Evolutionary conservation across 1,139 yeast species (phyloP), one percentile per base, ranked within the genome.

Genomic region (Geotrichum fermentans): DNA sequence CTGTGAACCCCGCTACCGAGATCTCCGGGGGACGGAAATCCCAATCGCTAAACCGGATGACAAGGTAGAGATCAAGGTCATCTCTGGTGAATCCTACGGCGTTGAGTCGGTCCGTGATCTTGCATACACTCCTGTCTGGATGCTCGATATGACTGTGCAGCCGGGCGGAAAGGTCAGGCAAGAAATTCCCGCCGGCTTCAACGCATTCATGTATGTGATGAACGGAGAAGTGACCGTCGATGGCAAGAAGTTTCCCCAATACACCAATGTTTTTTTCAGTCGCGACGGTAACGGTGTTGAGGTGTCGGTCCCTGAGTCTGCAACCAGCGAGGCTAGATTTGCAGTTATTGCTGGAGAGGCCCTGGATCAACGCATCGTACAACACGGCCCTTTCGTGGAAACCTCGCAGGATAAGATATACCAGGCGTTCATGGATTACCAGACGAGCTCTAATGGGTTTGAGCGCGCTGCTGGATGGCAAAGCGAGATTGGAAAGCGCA

Each of bases 311-410:
- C 59, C 59, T 14, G 64, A 61, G 30, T 48, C 52, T 8, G 56
- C 54, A 33, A 47, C 57, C 17, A 62, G 68, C 28, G 70, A 67
- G 13, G 67, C 80, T 2, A 77, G 78, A 55, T 80, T 89, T 58
- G 79, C 85, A 3, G 59, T 89, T 29, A 71, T 88, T 54, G 95
- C 90, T 33, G 97, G 96, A 45, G 70, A 85, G 65, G 76, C 78
- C 38, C 71, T 88, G 53, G 77, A 86, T 59, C 96, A 89, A 68
- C 77, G 80, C 16, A 75, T 84, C 49, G 86, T 86, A 36, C 96
- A 88, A 64, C 85, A 88, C 62, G 97, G 97, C 11, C 96, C 96
- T 18, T 88, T 86, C 64, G 95, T 84, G 17, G 90, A 86, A 52
- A 78, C 82, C 7, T 69, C 82, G 18, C 71, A 73, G 51, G 80